A percentile compares a stretch with the other conserved stretches of the same genome.
Conservation (phyloP, 2,329 filamentous ascomycete species). For the Cordyceps pruinosa region DNA sequence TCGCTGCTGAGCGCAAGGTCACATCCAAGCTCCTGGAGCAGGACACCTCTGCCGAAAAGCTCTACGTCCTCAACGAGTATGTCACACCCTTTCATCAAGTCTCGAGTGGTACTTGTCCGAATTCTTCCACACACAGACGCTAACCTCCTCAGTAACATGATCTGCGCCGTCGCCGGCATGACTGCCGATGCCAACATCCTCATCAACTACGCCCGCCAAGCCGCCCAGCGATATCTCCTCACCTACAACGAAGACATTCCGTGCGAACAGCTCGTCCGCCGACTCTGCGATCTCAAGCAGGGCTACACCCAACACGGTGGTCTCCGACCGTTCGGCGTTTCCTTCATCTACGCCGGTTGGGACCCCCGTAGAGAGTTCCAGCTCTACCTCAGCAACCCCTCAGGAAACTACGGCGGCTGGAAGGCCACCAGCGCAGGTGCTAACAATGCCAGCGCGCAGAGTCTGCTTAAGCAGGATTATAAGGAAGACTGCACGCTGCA, state of each 20-base stretch:
- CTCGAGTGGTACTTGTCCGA: neutral
- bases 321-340: slow-evolving; percentile 94
- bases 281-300: slow-evolving; percentile 96
- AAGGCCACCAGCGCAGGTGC: slow-evolving; percentile 97
- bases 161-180: slow-evolving; percentile 98
- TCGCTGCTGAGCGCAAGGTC: slow-evolving; percentile 96
- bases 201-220: slow-evolving; percentile 98
- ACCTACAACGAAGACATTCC: slow-evolving; percentile 99
- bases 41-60: slow-evolving; percentile 98
- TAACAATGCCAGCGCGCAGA: slow-evolving; percentile 96
- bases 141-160: slow-evolving; percentile 75
- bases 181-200: slow-evolving; percentile 99
- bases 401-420: slow-evolving; percentile 98
- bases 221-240: slow-evolving; percentile 92
- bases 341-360: slow-evolving; percentile 98
- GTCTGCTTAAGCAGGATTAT: slow-evolving; percentile 97
- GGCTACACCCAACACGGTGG: slow-evolving; percentile 99
- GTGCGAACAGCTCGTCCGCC: slow-evolving; percentile 95
- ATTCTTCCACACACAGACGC: neutral
- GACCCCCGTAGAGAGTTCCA: slow-evolving; percentile 95
- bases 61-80: slow-evolving; percentile 98
- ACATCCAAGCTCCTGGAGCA: slow-evolving; percentile 99
- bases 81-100: slow-evolving; percentile 29
- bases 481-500: slow-evolving; percentile 96
- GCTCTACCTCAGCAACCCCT: slow-evolving; percentile 97